phyloP scores from a whole-genome alignment of 2,329 filamentous ascomycete species.

The Colletotrichum tropicicola region DNA sequence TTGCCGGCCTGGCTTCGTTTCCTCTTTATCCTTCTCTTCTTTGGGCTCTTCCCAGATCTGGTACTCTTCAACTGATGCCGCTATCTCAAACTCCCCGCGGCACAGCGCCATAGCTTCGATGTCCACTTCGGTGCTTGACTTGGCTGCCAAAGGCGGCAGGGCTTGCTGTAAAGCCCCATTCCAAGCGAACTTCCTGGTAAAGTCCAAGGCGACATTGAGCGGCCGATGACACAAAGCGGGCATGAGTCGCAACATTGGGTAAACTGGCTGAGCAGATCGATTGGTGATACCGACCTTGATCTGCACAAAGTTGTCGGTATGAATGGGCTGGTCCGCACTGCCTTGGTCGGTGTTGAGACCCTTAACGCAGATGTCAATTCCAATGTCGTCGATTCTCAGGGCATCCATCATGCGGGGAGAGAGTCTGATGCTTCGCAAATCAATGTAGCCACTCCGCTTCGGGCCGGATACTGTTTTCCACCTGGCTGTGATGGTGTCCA shows the following conservation, averaged over 20 bases:
- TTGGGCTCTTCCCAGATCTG: constrained; percentile 54
- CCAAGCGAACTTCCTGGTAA: constrained; percentile 84
- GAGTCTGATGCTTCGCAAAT: constrained; percentile 79
- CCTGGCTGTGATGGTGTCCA: constrained; percentile 74
- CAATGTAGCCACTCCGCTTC: constrained; percentile 71
- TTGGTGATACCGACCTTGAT: constrained; percentile 80
- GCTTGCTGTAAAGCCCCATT: constrained; percentile 84
- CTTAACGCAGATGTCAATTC: constrained; percentile 68
- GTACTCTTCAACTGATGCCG: constrained; percentile 83
- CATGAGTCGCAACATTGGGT: constrained; percentile 78
- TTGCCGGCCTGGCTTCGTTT: constrained; percentile 42
- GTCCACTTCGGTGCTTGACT: constrained; percentile 66
- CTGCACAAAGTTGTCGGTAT: constrained; percentile 72
- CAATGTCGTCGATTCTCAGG: constrained; percentile 82
- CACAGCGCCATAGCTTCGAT: constrained; percentile 81
- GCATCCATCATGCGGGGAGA: constrained; percentile 83
- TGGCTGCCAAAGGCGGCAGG: constrained; percentile 69
- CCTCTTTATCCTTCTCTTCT: constrained; percentile 40
- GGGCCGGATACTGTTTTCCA: constrained; percentile 71
- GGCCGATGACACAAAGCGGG: constrained; percentile 80
- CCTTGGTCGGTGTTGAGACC: constrained; percentile 33
- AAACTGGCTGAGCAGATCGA: constrained; percentile 72
- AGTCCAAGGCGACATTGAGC: constrained; percentile 77
- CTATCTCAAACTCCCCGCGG: constrained; percentile 83
- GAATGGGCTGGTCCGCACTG: constrained; percentile 38